phyloP scores from a whole-genome alignment of 1,139 yeast species.

The Geotrichum europaeum region DNA sequence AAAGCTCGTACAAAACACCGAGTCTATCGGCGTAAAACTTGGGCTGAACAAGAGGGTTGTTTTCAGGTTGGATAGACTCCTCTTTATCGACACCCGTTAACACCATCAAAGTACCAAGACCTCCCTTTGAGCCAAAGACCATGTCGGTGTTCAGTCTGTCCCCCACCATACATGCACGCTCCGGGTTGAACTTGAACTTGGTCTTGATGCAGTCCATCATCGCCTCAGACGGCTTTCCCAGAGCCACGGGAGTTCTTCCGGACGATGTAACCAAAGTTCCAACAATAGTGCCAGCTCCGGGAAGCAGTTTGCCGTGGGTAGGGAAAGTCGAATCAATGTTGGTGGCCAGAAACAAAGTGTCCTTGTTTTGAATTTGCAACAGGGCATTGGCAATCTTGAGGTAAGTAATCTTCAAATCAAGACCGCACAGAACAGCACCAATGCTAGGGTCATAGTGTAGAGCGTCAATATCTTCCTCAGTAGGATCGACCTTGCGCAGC shows the following conservation, averaged over 20 bases:
- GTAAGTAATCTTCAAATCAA: constrained; percentile 71
- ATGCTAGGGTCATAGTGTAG: constrained; percentile 58
- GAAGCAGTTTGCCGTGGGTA: constrained; percentile 71
- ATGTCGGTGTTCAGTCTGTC: constrained; percentile 94
- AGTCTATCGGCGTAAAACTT: constrained; percentile 64
- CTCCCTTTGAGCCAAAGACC: constrained; percentile 83
- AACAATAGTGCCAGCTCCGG: constrained; percentile 93
- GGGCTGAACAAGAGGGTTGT: constrained; percentile 48
- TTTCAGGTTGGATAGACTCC: constrained; percentile 42
- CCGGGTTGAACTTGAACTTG: constrained; percentile 53
- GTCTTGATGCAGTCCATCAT: constrained; percentile 90
- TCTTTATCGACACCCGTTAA: constrained; percentile 87
- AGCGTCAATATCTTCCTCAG: constrained; percentile 33
- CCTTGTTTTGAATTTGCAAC: constrained; percentile 66
- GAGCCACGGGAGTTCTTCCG: constrained; percentile 68
- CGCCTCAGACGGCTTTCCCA: constrained; percentile 87
- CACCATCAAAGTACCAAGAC: constrained; percentile 75
- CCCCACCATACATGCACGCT: constrained; percentile 83
- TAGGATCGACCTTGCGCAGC: constrained; percentile 22
- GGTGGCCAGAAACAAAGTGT: constrained; percentile 82
- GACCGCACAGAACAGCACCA: constrained; percentile 86
- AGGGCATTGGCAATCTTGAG: constrained; percentile 74
- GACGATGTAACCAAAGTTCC: constrained; percentile 72
- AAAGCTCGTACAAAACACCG: constrained; percentile 62
- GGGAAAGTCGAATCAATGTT: constrained; percentile 95